Evolutionary conservation across 208 protist genomes (phyloP).

Genomic region (Porcisia hertigi): DNA sequence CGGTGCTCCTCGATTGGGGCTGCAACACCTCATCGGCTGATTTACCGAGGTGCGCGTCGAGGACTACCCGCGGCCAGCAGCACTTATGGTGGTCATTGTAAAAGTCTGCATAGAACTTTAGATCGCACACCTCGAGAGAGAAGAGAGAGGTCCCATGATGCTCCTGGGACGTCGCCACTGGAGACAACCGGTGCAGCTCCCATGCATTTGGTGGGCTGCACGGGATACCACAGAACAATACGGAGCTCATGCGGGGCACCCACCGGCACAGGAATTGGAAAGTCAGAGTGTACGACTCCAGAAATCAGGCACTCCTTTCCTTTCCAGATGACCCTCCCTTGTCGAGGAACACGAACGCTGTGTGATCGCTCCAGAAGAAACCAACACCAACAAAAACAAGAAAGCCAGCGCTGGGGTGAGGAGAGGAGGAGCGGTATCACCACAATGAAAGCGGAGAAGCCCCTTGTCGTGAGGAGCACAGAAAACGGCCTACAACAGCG

Average conservation of each 20-base stretch:
- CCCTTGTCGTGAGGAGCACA: too few species aligned
- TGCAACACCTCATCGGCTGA: conserved; percentile 6
- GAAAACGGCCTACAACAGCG: too few species aligned
- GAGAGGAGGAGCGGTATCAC: too few species aligned
- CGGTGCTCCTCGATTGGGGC: neutral
- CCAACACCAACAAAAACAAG: too few species aligned
- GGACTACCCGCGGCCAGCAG: conserved; percentile 62
- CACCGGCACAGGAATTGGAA: neutral
- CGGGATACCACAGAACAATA: conserved; percentile 25
- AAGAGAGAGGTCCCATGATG: neutral
- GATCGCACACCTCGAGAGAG: conserved; percentile 8
- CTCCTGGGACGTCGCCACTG: neutral
- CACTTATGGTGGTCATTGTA: conserved; percentile 50
- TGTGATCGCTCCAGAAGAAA: too few species aligned
- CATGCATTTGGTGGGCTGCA: conserved; percentile 16
- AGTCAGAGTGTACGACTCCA: neutral
- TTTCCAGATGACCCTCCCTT: neutral
- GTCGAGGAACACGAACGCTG: too few species aligned
- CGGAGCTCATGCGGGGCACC: neutral
- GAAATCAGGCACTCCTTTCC: neutral
- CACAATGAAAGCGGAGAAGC: too few species aligned
- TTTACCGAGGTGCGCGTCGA: conserved; percentile 32
- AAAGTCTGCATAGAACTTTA: conserved; percentile 26
- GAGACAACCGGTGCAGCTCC: conserved; percentile 8
- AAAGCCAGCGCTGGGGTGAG: too few species aligned